Conservation (phyloP, 2,329 filamentous ascomycete species). For the Trichoderma sp. region DNA sequence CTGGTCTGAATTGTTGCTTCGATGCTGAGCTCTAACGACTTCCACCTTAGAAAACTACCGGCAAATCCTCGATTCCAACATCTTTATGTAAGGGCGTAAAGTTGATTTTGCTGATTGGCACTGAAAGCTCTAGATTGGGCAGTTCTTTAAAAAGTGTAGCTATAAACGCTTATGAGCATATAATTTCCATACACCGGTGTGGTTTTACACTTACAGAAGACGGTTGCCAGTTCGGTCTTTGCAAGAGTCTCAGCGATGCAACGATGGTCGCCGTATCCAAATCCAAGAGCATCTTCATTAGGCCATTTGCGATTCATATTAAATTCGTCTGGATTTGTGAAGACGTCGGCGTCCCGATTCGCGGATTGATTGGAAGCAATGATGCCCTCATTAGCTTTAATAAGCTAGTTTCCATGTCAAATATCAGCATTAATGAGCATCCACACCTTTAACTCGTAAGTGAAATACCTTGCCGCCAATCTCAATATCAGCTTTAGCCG, state of each 20-base stretch:
- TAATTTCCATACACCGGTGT: not conserved
- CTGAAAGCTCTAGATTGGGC: not conserved
- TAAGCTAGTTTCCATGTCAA: not conserved
- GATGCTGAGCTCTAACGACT: not conserved
- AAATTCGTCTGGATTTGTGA: not conserved
- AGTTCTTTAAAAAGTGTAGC: not conserved
- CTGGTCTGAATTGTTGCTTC: not conserved
- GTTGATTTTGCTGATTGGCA: not conserved
- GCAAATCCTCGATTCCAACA: not conserved
- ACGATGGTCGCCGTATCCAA: not conserved
- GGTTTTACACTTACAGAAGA: not conserved
- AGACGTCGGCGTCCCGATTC: not conserved
- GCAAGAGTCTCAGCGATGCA: not conserved
- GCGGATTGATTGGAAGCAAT: not conserved
- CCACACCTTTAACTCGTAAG: not conserved
- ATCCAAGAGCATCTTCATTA: not conserved
- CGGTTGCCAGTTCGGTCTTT: not conserved
- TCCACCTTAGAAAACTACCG: not conserved
- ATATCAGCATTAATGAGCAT: not conserved
- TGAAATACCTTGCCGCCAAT: not conserved
- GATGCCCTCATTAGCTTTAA: not conserved
- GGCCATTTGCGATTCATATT: not conserved
- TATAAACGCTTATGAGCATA: not conserved
- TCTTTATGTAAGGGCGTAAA: not conserved
- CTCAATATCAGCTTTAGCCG: not conserved